Evolutionary conservation across 345 rosid species (phyloP).

Genomic region (Syzygium aromaticum): DNA sequence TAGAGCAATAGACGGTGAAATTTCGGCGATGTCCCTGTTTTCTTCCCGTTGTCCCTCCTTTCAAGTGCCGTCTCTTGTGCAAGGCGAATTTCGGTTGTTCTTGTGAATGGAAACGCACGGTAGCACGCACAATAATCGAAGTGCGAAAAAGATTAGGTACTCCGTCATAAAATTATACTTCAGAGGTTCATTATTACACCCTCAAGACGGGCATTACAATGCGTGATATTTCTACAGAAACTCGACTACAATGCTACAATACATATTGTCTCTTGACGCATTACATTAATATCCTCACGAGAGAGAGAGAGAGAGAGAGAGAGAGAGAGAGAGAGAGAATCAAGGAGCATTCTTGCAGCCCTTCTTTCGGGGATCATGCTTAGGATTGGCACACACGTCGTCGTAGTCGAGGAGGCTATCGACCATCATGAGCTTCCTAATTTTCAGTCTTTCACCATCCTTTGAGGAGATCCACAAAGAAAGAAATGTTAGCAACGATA

Average conservation of each 20-base stretch:
- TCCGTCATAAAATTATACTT: background rate
- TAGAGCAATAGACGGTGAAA: background rate
- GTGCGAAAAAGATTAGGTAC: background rate
- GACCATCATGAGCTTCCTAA: conserved; percentile 5
- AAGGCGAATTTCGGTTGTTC: background rate
- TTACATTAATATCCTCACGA: background rate
- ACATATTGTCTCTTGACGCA: background rate
- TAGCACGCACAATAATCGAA: background rate
- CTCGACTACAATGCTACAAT: background rate
- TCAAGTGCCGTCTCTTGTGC: background rate
- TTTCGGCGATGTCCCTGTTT: background rate
- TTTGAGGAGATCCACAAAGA: background rate
- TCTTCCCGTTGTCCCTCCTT: background rate
- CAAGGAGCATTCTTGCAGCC: conserved; percentile 3
- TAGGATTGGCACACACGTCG: conserved; percentile 2
- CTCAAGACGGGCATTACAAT: background rate
- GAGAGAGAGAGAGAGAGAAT: background rate
- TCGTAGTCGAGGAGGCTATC: conserved; percentile 3
- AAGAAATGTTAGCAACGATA: background rate
- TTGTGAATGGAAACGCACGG: background rate
- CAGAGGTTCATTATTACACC: background rate
- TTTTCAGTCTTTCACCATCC: background rate
- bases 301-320: background rate
- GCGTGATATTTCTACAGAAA: background rate
- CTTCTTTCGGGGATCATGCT: conserved; percentile 9